A percentile compares a stretch with the other conserved stretches of the same genome.
phyloP scores from a whole-genome alignment of 2,329 filamentous ascomycete genomes.

The Laburnicola sp. region DNA sequence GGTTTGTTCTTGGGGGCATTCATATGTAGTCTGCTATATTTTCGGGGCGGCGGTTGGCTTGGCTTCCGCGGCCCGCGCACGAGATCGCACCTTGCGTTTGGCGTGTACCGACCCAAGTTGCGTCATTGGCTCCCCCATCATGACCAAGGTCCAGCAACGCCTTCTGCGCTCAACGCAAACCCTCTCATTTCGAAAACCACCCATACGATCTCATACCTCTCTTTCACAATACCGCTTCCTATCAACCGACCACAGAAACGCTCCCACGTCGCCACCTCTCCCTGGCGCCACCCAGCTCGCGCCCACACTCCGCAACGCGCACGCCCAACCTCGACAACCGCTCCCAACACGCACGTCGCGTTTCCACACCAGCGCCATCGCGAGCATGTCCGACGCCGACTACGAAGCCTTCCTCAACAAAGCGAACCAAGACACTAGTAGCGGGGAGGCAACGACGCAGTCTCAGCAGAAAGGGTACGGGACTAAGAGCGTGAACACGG shows the following conservation, averaged over 20 bases:
- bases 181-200: not conserved
- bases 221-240: too few relatives aligned
- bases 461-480: slow-evolving; percentile 29
- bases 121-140: slow-evolving; percentile 1
- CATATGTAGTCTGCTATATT: too few relatives aligned
- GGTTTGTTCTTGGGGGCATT: too few relatives aligned
- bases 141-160: not conserved
- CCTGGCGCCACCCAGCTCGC: not conserved
- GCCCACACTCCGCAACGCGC: not conserved
- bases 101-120: slow-evolving; percentile 7
- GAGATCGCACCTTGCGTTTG: not conserved
- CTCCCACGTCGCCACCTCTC: not conserved
- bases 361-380: slow-evolving; percentile 1
- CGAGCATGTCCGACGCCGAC: slow-evolving; percentile 73
- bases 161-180: not conserved
- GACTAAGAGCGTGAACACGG: slow-evolving; percentile 50
- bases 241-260: too few relatives aligned
- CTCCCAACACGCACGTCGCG: not conserved
- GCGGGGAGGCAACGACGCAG: slow-evolving; percentile 30
- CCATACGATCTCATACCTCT: not conserved
- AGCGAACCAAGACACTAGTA: slow-evolving; percentile 70
- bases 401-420: slow-evolving; percentile 86
- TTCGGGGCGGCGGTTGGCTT: not conserved
- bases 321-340: not conserved
- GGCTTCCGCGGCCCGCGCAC: not conserved